Base-by-base conservation (phyloP, 371 early-diverging fungal species). In the Mortierella sp. region DNA sequence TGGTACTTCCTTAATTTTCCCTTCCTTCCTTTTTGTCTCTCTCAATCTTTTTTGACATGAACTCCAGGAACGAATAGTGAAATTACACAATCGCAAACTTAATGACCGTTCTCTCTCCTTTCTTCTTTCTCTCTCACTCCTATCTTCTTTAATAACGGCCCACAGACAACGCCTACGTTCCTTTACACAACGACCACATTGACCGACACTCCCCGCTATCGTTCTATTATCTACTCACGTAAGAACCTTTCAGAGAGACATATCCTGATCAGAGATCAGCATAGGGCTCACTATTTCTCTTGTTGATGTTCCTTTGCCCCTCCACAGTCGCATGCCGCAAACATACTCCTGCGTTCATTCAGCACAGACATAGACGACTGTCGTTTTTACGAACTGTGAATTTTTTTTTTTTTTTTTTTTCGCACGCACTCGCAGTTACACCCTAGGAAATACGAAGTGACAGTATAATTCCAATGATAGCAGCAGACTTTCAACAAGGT, bases 401-500 rank as follows among this genome's bases (percentile, higher is more conserved):
- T n/a, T n/a, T n/a, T n/a, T n/a, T n/a, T n/a, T n/a, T n/a, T n/a
- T n/a, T n/a, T n/a, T n/a, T n/a, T n/a, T n/a, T n/a, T n/a, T n/a
- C n/a, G n/a, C n/a, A n/a, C n/a, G n/a, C n/a, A n/a, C n/a, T n/a
- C n/a, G n/a, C n/a, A n/a, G n/a, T n/a, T n/a, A n/a, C n/a, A n/a
- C n/a, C n/a, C n/a, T n/a, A n/a, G n/a, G n/a, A n/a, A n/a, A n/a
- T n/a, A n/a, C n/a, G n/a, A n/a, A 17, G 19, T 17, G 27, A 32
- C 32, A 28, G 15, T n/a, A n/a, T n/a, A n/a, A 11, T 34, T 34
- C 34, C 27, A 14, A 70, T 70, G 70, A 53, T 59, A 46, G 50
- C 59, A 53, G 50, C 64, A 4, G 50, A 63, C 17, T 49, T 63
- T 43, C 70, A 70, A 15, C 57, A 53, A 41, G 70, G 70, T 70